A percentile compares a stretch with the other conserved stretches of the same genome.
phyloP scores from a whole-genome alignment of 2,329 filamentous ascomycete genomes.

The Calonectria hongkongensis region DNA sequence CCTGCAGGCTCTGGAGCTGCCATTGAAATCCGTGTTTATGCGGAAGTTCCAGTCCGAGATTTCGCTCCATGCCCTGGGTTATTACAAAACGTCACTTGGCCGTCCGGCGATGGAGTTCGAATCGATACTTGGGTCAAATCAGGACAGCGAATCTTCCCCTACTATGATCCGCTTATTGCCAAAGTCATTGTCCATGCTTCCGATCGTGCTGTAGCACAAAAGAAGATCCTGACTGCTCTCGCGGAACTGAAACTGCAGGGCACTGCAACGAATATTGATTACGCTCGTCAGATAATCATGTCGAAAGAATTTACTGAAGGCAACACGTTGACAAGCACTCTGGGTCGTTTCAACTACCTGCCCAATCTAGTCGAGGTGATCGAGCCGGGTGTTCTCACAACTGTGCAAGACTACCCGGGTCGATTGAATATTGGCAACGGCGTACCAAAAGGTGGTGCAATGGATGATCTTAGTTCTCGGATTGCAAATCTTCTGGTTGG shows the following conservation, averaged over 20 bases:
- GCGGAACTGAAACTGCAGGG: slow-evolving; percentile 65
- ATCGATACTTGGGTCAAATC: slow-evolving; percentile 78
- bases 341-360: slow-evolving; percentile 68
- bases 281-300: slow-evolving; percentile 68
- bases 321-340: slow-evolving; percentile 73
- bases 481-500: slow-evolving; percentile 76
- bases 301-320: slow-evolving; percentile 67
- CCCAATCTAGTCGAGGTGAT: slow-evolving; percentile 74
- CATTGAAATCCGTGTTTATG: slow-evolving; percentile 61
- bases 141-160: slow-evolving; percentile 73
- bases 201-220: slow-evolving; percentile 61
- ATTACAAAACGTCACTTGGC: slow-evolving; percentile 74
- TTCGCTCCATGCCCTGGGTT: slow-evolving; percentile 76
- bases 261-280: slow-evolving; percentile 73
- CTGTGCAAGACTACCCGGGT: slow-evolving; percentile 75
- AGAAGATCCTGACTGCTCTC: slow-evolving; percentile 65
- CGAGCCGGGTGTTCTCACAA: slow-evolving; percentile 72
- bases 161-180: slow-evolving; percentile 75
- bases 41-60: slow-evolving; percentile 71
- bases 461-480: slow-evolving; percentile 74
- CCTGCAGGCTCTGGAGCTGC: slow-evolving; percentile 52
- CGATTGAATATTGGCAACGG: slow-evolving; percentile 73
- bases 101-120: slow-evolving; percentile 66
- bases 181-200: slow-evolving; percentile 76
- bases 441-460: slow-evolving; percentile 75